Base-by-base conservation (phyloP, 2,329 filamentous ascomycete genomes). In the Emmonsiellopsis sp. region DNA sequence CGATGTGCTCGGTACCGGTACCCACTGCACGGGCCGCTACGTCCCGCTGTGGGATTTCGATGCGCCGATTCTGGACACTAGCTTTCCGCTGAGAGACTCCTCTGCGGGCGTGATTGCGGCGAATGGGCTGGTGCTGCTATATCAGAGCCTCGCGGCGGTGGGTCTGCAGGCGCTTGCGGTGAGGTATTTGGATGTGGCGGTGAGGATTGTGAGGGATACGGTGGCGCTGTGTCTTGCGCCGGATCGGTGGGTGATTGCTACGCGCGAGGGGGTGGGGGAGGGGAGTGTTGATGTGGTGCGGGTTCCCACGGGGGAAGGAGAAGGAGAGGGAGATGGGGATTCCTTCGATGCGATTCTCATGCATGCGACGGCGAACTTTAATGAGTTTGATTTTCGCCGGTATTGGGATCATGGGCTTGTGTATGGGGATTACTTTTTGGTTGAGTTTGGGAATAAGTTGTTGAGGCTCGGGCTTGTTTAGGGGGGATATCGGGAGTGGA, bases 71-170 rank as follows among this genome's bases (percentile, higher is more conserved):
- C 20, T 32, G 11, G 56, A 59, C 20, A 56, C 56, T 10, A 47
- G 32, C 0, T 49, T 50, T 20, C 60, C 53, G 54, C 40, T 73
- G 61, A 57, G 72, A 15, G 73, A 75, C 45, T 68, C 69, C 0
- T 73, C 70, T 0, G 73, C 72, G 3, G 73, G 70, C 0, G 65
- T 73, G 5, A 69, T 74, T 41, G 67, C 71, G 1, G 72, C 71
- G 1, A 74, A 75, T 55, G 73, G 72, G 0, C 42, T 75, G 1
- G 50, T 75, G 9, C 58, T 63, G 3, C 46, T 63, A 2, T 54
- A 59, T 3, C 56, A 58, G 52, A 46, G 45, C n/a, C 52, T 62
- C 11, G 15, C 54, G 11, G 16, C 54, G n/a, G 20, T 51, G 5
- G 51, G 49, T 5, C 35, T 52, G n/a, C 32, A 49, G 15, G 40